Conservation (phyloP, 495 filamentous ascomycete genomes). For the Xylaria nigripes region DNA sequence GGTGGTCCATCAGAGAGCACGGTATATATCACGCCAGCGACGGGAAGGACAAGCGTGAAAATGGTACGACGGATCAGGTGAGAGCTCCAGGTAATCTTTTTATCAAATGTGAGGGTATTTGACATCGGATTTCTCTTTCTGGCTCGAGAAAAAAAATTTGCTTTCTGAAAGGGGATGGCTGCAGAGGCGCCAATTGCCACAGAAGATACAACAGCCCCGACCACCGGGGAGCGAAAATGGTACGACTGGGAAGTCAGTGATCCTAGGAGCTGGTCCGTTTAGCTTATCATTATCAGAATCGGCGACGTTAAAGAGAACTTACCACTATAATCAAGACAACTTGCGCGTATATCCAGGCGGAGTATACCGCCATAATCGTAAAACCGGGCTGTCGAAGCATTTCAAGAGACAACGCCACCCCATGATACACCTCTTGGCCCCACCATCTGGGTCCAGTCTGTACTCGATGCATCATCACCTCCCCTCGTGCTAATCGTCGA, state of each 20-base stretch:
- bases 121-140: constrained; percentile 46
- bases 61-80: constrained; percentile 60
- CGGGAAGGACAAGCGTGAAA: constrained; percentile 55
- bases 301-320: constrained; percentile 27
- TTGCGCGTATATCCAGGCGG: constrained; percentile 70
- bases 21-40: constrained; percentile 57
- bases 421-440: constrained; percentile 65
- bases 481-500: constrained; percentile 55
- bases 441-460: constrained; percentile 62
- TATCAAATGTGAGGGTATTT: constrained; percentile 53
- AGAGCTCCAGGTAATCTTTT: constrained; percentile 53
- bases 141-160: constrained; percentile 54
- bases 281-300: constrained; percentile 16
- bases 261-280: constrained; percentile 45
- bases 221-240: constrained; percentile 48
- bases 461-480: constrained; percentile 65
- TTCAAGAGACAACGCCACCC: constrained; percentile 53
- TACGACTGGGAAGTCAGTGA: constrained; percentile 58
- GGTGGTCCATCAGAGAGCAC: constrained; percentile 51
- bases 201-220: constrained; percentile 54
- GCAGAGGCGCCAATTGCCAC: constrained; percentile 58
- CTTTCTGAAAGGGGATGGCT: constrained; percentile 64
- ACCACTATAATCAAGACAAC: constrained; percentile 57
- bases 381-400: constrained; percentile 69
- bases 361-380: constrained; percentile 58